These are phyloP conservation scores for Astragalus glycyphyllos DNA, from an alignment of 306 rosid genomes.

Conservation along the genomic window DNA sequence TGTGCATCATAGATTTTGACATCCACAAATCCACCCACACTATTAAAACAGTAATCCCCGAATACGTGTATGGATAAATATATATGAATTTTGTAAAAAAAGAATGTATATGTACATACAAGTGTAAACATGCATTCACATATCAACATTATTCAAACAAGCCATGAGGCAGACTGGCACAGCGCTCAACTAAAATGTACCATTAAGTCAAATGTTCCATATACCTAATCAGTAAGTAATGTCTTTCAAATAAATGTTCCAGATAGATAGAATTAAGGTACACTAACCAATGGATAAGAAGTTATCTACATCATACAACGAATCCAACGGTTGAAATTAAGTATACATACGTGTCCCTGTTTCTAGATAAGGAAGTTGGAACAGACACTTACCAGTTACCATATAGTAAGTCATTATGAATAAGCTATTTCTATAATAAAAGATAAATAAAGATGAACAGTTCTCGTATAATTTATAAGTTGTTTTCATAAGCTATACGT, in stretches of 20 bases:
- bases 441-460: no score
- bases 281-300: no score
- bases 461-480: no score
- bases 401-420: no score
- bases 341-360: no score
- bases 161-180: neutral
- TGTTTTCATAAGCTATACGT: no score
- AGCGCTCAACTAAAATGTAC: constrained; percentile 9
- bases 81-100: no score
- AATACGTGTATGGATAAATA: neutral
- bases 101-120: neutral
- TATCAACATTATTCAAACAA: neutral
- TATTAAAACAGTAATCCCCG: neutral
- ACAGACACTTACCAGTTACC: constrained; percentile 13
- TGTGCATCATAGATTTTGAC: no score
- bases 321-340: no score
- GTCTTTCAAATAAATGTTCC: constrained; percentile 8
- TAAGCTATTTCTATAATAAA: no score
- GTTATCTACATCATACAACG: no score
- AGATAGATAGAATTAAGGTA: neutral
- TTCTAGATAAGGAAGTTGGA: neutral
- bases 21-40: constrained; percentile 14
- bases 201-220: neutral
- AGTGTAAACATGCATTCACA: neutral
- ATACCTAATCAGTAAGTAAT: neutral